Base-by-base conservation (phyloP, 2,329 filamentous ascomycete species). In the Tolypocladium guangdongense region DNA sequence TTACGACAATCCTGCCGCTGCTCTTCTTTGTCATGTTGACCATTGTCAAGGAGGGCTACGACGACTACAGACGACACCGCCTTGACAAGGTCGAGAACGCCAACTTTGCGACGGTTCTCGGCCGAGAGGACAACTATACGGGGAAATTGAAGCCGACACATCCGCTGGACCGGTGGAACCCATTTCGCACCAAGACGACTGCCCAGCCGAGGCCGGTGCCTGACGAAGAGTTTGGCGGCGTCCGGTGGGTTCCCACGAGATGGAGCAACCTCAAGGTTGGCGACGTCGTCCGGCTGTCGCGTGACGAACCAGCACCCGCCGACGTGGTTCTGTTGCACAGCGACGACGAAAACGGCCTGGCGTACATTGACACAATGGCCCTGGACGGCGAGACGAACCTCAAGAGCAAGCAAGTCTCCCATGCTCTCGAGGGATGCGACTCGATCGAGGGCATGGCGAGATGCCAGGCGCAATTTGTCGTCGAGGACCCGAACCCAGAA, bases 291-390 rank as follows among this genome's bases (percentile, higher is more conserved):
- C 69, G 70, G 52, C 66, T 80, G 16, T 68, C 67, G 27, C 83
- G 91, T 51, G 84, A 96, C 63, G 87, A 95, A 52, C 78, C 86
- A 12, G 77, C 91, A 1, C 91, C 92, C 0, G 90, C 92, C 35
- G 92, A 97, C 64, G 71, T 96, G 50, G 78, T 90, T 2, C 73
- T 97, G 36, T 73, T 96, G 22, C 81, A 92, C 63, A 87, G 88
- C 2, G 80, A 82, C 52, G 90, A 87, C 14, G 83, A 87, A 54
- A 89, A 92, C 57, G 85, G 83, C 8, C 72, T 93, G 51, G 91
- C 91, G 0, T 96, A 88, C 60, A 81, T 91, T 51, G 88, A 92
- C 60, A 92, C 88, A 1, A 90, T 91, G 87, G 88, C 87, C 2
- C 71, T 92, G 10, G 88, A 92, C 59, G 88, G 88, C 48, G 88